phyloP scores from a whole-genome alignment of 2,329 filamentous ascomycete species.

The Beauveria sp. region DNA sequence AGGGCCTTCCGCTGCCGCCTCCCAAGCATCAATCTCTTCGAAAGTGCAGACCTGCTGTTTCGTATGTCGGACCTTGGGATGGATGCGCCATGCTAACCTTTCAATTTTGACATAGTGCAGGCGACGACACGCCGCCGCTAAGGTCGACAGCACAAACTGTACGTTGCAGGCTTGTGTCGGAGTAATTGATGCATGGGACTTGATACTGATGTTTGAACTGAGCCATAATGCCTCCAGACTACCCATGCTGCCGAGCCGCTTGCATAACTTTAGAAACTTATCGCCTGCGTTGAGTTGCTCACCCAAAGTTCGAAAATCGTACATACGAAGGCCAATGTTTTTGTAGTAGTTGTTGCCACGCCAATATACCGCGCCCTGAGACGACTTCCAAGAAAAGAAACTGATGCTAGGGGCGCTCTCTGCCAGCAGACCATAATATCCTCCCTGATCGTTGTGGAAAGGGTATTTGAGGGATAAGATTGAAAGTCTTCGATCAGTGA shows the following conservation, averaged over 20 bases:
- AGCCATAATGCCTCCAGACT: neutral
- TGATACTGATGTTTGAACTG: neutral
- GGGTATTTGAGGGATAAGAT: too few relatives aligned
- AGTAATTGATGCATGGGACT: neutral
- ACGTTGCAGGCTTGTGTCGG: neutral
- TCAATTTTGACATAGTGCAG: neutral
- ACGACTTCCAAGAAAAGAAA: too few relatives aligned
- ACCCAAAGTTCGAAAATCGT: too few relatives aligned
- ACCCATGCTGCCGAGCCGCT: neutral
- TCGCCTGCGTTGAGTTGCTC: too few relatives aligned
- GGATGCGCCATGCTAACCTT: neutral
- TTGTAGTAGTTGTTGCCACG: too few relatives aligned
- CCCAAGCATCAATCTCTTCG: neutral
- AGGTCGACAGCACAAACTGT: neutral
- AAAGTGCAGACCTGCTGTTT: neutral
- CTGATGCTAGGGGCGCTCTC: neutral
- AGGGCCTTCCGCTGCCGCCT: neutral
- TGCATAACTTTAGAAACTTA: too few relatives aligned
- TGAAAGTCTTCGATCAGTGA: too few relatives aligned
- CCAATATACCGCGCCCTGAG: rapidly evolving
- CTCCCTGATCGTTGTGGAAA: too few relatives aligned
- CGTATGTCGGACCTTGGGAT: neutral
- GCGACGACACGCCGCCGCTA: neutral
- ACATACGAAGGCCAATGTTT: too few relatives aligned
- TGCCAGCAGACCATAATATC: neutral